Evolutionary conservation across 352 stramenopile genomes (phyloP), one percentile per base, ranked within the genome.

Genomic region (Pythium myriotylum): DNA sequence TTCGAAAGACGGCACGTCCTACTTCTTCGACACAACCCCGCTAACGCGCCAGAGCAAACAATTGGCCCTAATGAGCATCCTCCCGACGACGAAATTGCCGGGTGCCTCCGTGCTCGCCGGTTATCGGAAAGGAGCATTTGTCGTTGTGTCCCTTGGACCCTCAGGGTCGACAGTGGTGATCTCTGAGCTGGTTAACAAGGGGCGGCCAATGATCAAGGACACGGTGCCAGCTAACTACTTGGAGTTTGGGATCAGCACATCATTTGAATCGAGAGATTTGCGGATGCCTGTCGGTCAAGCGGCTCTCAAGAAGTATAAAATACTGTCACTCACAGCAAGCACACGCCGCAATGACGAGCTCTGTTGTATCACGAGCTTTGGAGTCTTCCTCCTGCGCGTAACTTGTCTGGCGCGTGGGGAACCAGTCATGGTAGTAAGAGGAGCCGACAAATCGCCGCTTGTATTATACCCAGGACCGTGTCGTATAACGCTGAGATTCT

Each of bases 1-100:
- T 8, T 77, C 72, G 19, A 85, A 78, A 29, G 84, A 92, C 35
- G 84, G 84, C n/a, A 81, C 73, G 0, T 68, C 86, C 9, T 91
- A 82, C 61, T 84, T 92, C 41, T 86, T 90, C 39, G 80, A 93
- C 24, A 62, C 89, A 23, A 65, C 74, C 0, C 74, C 73, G 13
- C 43, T 92, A 23, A 58, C 81, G 4, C 66, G 73, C 9, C 75
- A 85, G 32, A 85, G 76, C 45, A 87, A 84, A 49, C 63, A 73
- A 73, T 66, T 70, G 56, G 57, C 51, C 14, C 46, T 74, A 10
- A 52, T 54, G 51, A 73, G 73, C 3, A 72, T 91, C 40, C 53
- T 87, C 16, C 77, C 78, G 9, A 68, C 74, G 24, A 84, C 59
- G 50, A 89, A 86, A 35, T 65, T 89, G 8, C 72, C 83, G 12